phyloP scores from a whole-genome alignment of 345 rosid species.

The Mangifera indica region DNA sequence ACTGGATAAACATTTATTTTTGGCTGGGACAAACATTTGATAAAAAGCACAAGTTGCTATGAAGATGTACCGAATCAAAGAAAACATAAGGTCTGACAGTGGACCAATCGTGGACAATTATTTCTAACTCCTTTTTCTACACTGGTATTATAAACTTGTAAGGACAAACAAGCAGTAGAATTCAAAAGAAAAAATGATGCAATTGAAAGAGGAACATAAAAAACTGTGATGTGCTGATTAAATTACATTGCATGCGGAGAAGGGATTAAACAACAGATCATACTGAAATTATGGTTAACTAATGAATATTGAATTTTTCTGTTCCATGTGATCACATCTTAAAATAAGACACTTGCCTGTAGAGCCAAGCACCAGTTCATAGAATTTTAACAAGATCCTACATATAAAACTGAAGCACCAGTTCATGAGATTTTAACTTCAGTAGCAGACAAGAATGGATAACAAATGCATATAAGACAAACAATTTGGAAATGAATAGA shows the following conservation, averaged over 20 bases:
- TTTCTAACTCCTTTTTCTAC: not conserved
- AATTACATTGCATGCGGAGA: not conserved
- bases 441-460: not conserved
- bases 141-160: not conserved
- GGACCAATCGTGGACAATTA: not conserved
- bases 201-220: not conserved
- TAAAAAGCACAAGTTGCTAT: not conserved
- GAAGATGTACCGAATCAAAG: not conserved
- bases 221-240: not conserved
- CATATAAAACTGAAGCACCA: no score
- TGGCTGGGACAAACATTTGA: not conserved
- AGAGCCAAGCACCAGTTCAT: not conserved
- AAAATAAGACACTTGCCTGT: not conserved
- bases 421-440: conserved; percentile 5
- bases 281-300: not conserved
- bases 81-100: not conserved
- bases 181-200: conserved; percentile 3
- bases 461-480: not conserved
- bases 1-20: not conserved
- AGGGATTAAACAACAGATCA: not conserved
- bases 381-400: not conserved
- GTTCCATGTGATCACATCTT: not conserved
- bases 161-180: not conserved
- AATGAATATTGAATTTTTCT: not conserved
- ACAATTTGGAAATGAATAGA: conserved; percentile 2